Evolutionary conservation across 1,284 basidiomycete genomes (phyloP), one percentile per base, ranked within the genome.

Genomic region (Tremellales sp.): DNA sequence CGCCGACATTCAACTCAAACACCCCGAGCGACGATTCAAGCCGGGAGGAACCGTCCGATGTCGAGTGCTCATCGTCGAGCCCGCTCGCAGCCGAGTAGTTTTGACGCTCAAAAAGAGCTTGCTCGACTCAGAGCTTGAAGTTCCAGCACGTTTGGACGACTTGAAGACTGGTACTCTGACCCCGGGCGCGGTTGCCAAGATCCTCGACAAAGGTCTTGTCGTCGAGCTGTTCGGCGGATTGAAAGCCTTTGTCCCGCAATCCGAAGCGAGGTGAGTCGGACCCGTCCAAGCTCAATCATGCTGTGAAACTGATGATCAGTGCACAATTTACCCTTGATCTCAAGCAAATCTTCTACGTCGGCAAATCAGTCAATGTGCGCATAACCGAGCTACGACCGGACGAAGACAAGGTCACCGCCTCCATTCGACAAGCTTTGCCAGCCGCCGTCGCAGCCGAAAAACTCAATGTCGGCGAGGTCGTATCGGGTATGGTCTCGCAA

Each of bases 81-180:
- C 84, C 0, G 84, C 85, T 39, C 82, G 85, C 48, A 89, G 87
- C 68, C 82, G 92, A 10, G 82, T 98, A 46, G 81, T 83, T 4
- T 76, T 98, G 31, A 97, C 96, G 0, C 84, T 93, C 35, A 97
- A 98, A 77, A 94, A 91, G 77, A 84, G 87, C 3, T 79, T 99
- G 13, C 73, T 99, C 39, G 85, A 91, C 33, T 89, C 91, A 0
- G 78, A 80, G 2, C 75, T 92, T 11, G 84, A 87, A 0, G 78
- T 89, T 39, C 70, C 96, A 39, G 73, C 84, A 1, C 79, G 75
- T 15, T 72, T 85, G 46, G 84, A 85, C 40, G 85, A 88, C 52
- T 85, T 83, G 25, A 78, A 81, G 60, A 50, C 60, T 12, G 93
- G 91, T 12, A 72, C 83, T 46, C 76, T 97, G 19, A 82, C 87